Conservation (phyloP, 2,329 filamentous ascomycete species). For the Clonostachys rosea region DNA sequence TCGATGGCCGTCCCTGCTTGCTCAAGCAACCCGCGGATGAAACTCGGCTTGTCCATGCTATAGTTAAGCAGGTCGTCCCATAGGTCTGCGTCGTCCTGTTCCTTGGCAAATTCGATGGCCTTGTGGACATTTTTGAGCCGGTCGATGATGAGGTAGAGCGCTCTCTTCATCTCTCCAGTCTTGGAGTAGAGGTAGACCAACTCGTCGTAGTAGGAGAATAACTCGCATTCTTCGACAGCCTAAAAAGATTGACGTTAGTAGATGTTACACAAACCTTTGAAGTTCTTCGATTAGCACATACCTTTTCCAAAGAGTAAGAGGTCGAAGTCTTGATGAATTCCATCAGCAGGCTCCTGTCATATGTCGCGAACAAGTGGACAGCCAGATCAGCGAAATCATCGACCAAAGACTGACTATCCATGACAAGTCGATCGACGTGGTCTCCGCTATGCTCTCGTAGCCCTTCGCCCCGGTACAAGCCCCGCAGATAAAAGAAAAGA, state of each 20-base stretch:
- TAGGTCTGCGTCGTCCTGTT: constrained; percentile 84
- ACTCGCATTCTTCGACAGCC: constrained; percentile 76
- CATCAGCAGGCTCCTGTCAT: constrained; percentile 77
- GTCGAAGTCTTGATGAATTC: constrained; percentile 82
- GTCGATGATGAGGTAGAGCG: constrained; percentile 89
- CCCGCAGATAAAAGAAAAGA: constrained; percentile 86
- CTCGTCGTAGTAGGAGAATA: constrained; percentile 77
- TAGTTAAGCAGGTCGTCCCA: constrained; percentile 96
- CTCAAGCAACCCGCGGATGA: constrained; percentile 87
- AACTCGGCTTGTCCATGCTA: constrained; percentile 94
- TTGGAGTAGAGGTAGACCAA: constrained; percentile 95
- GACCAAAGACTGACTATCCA: constrained; percentile 64
- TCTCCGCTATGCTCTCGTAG: constrained; percentile 49
- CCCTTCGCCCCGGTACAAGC: constrained; percentile 75
- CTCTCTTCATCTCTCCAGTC: constrained; percentile 88
- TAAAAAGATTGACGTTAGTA: constrained; percentile 17
- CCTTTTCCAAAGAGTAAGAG: constrained; percentile 81
- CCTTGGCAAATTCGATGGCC: constrained; percentile 91
- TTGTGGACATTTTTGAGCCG: constrained; percentile 87
- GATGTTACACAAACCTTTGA: neutral
- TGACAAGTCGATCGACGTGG: constrained; percentile 49
- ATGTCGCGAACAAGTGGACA: constrained; percentile 79
- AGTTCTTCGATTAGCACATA: constrained; percentile 12
- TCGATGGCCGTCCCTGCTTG: constrained; percentile 93
- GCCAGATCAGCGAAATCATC: constrained; percentile 85